Evolutionary conservation across 2,329 filamentous ascomycete genomes (phyloP), one percentile per base, ranked within the genome.

Genomic region (Monosporascus sp.): DNA sequence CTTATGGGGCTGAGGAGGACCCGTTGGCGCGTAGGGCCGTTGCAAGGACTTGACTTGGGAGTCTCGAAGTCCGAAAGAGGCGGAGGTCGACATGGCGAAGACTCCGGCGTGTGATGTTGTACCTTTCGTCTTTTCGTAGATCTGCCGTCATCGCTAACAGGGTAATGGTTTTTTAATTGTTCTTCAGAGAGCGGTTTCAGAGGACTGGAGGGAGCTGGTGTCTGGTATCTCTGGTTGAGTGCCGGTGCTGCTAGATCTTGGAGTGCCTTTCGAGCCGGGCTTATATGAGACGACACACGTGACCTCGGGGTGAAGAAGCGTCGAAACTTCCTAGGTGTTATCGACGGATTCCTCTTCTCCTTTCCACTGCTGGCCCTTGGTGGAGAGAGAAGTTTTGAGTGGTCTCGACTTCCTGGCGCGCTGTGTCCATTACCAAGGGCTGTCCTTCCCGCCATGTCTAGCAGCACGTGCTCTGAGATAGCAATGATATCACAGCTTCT

Each of bases 301-400:
- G 72, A 70, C 22, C 76, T 72, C 18, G 78, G 78, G 9, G 77
- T 78, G 57, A 81, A 82, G 70, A 82, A 81, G 25, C 72, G 70
- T 37, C 63, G 70, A 56, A 82, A 82, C 61, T 78, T 80, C 58
- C 77, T 69, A 52, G 79, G 79, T 3, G 79, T 82, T 50, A 82
- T 75, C 37, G 77, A 80, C 3, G 79, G 75, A 52, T 75, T 72
- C 18, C 75, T 72, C 56, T 70, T 71, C 61, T 79, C 76, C 59
- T 79, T 80, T 55, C 63, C 65, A 56, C 55, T 64, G 54, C 50
- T 55, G 17, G 52, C 53, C 37, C 63, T 59, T 3, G 63, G 61
- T 1, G 66, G 63, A 2, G 66, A 68, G 38, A 60, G 58, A 22
- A 61, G 55, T 5, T 50, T 53, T 5, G 61, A 48, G 37, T 56